phyloP scores from a whole-genome alignment of 2,329 filamentous ascomycete species.

The Trichoderma sp. region DNA sequence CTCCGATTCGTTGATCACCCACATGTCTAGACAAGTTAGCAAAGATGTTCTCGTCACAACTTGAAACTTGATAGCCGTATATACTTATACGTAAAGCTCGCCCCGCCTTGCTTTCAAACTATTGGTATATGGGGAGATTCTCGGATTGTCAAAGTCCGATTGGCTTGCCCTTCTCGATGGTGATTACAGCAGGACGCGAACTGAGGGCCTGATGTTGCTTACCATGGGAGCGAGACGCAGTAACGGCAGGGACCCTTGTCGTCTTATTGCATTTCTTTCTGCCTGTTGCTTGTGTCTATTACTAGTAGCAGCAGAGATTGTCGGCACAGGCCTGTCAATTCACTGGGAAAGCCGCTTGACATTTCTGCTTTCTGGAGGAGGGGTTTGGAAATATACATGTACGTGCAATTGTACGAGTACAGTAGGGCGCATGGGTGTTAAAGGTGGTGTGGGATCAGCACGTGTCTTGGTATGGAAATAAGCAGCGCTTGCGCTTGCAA shows the following conservation, averaged over 20 bases:
- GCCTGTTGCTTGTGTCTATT: background rate
- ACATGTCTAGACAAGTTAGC: background rate
- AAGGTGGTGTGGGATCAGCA: constrained; percentile 4
- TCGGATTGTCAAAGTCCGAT: background rate
- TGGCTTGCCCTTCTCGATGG: background rate
- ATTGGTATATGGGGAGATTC: background rate
- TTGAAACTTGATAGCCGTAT: background rate
- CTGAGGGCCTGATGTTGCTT: background rate
- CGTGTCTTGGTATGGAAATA: background rate
- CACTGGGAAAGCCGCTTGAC: background rate
- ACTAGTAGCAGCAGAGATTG: background rate
- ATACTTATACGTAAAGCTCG: background rate
- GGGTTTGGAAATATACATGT: background rate
- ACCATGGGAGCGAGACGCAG: background rate
- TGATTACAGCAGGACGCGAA: background rate
- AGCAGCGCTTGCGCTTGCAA: background rate
- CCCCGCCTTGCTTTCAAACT: background rate
- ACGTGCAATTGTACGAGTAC: background rate
- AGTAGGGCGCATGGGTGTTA: background rate
- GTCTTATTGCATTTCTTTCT: background rate
- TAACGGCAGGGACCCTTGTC: background rate
- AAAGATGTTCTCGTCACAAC: background rate
- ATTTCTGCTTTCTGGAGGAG: background rate
- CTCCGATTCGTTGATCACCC: constrained; percentile 1
- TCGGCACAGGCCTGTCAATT: background rate